A percentile compares a stretch with the other conserved stretches of the same genome.
These are phyloP conservation scores for Miscanthus lutarioriparius DNA, from an alignment of 176 grass and related monocot species.

Conservation along the genomic window DNA sequence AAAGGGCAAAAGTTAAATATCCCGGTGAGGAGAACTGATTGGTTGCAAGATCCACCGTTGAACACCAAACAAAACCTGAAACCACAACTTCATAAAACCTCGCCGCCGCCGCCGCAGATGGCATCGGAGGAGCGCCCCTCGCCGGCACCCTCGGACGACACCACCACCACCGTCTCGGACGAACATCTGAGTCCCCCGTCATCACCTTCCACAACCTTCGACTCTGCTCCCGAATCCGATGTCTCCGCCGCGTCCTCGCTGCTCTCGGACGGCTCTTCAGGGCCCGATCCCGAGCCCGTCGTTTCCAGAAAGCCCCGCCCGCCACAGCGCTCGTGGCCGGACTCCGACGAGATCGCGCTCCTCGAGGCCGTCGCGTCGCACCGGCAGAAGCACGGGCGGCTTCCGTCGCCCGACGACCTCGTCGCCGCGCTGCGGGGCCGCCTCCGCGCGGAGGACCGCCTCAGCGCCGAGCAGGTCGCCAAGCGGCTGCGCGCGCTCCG, in stretches of 20 bases:
- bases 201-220: neutral
- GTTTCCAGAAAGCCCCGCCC: neutral
- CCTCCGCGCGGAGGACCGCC: neutral
- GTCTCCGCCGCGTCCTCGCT: neutral
- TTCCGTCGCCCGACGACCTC: neutral
- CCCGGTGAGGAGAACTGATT: no score
- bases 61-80: neutral
- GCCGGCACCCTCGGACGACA: neutral
- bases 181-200: neutral
- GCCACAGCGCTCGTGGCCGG: neutral
- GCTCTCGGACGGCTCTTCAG: neutral
- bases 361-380: conserved; percentile 1
- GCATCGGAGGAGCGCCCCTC: neutral
- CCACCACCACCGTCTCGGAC: neutral
- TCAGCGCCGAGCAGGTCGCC: neutral
- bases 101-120: neutral
- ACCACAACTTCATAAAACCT: neutral
- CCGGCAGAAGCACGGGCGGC: neutral
- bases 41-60: no score
- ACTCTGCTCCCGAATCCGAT: neutral
- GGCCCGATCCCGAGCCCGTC: neutral
- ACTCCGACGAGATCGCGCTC: conserved; percentile 16
- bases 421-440: neutral
- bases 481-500: neutral
- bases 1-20: no score